A percentile compares a stretch with the other conserved stretches of the same genome.
phyloP scores from a whole-genome alignment of 352 stramenopile species.

The Elongisporangium undulatum region DNA sequence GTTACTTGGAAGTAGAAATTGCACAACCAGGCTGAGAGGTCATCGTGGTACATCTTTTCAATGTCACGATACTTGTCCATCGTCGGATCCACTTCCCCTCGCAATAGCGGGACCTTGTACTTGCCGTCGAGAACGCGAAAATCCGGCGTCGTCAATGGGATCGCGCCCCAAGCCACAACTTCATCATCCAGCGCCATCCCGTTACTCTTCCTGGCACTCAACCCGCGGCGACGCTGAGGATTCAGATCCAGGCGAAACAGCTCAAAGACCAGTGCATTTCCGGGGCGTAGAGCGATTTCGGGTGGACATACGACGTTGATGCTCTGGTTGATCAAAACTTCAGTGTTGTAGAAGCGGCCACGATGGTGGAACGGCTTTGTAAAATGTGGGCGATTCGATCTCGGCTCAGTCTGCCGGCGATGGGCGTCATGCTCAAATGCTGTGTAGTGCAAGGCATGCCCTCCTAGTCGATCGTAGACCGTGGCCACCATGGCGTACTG shows the following conservation, averaged over 20 bases:
- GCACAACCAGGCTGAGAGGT: conserved; percentile 85
- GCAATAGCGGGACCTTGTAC: conserved; percentile 81
- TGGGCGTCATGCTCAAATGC: conserved; percentile 43
- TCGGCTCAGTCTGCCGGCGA: conserved; percentile 1
- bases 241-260: conserved; percentile 24
- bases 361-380: conserved; percentile 73
- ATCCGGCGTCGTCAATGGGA: conserved; percentile 70
- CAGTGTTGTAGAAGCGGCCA: conserved; percentile 84
- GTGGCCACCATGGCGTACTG: conserved; percentile 82
- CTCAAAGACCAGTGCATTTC: conserved; percentile 52
- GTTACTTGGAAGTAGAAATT: conserved; percentile 87
- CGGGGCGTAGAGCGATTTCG: conserved; percentile 46
- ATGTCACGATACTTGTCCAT: conserved; percentile 76
- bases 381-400: conserved; percentile 33
- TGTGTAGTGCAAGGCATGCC: conserved; percentile 72
- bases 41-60: conserved; percentile 52
- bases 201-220: too few species aligned
- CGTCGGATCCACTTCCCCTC: conserved; percentile 77
- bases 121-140: conserved; percentile 63
- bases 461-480: conserved; percentile 83
- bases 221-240: too few species aligned
- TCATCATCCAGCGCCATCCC: conserved; percentile 29
- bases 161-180: conserved; percentile 80
- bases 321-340: conserved; percentile 73
- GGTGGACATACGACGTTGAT: conserved; percentile 77